Percentiles rank a stretch among this genome's conserved stretches.
Conservation (phyloP, 148 eudicot genomes). For the Chenopodium berlandieri region DNA sequence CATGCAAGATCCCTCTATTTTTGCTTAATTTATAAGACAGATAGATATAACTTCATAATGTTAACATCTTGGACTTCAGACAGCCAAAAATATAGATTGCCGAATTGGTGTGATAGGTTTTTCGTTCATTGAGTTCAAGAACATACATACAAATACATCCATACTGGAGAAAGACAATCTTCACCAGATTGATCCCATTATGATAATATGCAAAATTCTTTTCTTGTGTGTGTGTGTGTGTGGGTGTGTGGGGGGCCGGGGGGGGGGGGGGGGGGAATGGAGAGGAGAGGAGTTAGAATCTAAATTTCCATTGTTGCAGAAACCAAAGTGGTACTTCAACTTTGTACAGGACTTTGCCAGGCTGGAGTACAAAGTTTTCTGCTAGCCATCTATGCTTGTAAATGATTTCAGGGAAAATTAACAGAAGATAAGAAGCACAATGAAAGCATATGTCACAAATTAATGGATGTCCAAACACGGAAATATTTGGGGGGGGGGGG, state of each 20-base stretch:
- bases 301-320: background rate
- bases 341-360: background rate
- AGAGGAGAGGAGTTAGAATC: background rate
- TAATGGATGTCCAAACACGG: background rate
- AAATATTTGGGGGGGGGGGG: too few relatives aligned
- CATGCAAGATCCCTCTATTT: background rate
- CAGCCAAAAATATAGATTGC: background rate
- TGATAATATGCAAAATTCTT: background rate
- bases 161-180: background rate
- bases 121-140: background rate
- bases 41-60: background rate
- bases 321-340: background rate
- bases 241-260: background rate
- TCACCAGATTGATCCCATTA: background rate
- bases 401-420: background rate
- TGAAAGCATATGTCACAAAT: background rate
- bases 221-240: background rate
- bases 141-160: background rate
- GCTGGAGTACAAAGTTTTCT: background rate
- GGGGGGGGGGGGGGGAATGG: background rate
- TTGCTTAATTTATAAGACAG: background rate
- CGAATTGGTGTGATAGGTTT: background rate
- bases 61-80: background rate
- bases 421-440: background rate
- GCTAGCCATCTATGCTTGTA: background rate